phyloP scores from a whole-genome alignment of 2,329 filamentous ascomycete genomes.

The Fulvia fulva region DNA sequence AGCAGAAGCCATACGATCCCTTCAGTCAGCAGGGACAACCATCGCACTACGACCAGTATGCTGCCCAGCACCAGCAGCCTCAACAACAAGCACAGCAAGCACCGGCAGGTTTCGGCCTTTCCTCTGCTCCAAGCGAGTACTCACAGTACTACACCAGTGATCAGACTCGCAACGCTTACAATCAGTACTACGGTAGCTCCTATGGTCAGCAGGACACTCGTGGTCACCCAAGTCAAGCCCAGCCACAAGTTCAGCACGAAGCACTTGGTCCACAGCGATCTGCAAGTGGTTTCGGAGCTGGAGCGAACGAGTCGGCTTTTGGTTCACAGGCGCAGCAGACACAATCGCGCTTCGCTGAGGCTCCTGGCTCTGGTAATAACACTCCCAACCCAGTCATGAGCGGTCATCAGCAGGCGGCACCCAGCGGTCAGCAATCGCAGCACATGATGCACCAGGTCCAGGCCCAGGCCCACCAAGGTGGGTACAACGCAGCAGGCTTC shows the following conservation, averaged over 20 bases:
- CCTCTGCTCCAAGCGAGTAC: slow-evolving; percentile 73
- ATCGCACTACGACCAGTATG: slow-evolving; percentile 46
- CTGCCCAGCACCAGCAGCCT: slow-evolving; percentile 48
- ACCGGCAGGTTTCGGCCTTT: slow-evolving; percentile 62
- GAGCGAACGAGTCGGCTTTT: slow-evolving; percentile 56
- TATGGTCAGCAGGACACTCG: slow-evolving; percentile 49
- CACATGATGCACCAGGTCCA: slow-evolving; percentile 35
- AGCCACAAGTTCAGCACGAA: slow-evolving; percentile 60
- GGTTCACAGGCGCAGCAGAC: slow-evolving; percentile 52
- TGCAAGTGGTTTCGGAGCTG: slow-evolving; percentile 68
- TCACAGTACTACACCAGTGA: slow-evolving; percentile 81
- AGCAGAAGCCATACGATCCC: slow-evolving; percentile 82
- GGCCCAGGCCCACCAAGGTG: slow-evolving; percentile 36
- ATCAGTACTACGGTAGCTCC: slow-evolving; percentile 57
- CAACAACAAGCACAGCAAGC: slow-evolving; percentile 55
- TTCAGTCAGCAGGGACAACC: slow-evolving; percentile 70
- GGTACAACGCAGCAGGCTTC: slow-evolving; percentile 40
- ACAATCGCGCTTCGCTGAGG: slow-evolving; percentile 73
- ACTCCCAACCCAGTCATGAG: slow-evolving; percentile 76
- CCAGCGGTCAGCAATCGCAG: slow-evolving; percentile 41
- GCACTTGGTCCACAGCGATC: slow-evolving; percentile 66
- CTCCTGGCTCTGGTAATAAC: slow-evolving; percentile 81
- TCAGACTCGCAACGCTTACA: slow-evolving; percentile 68
- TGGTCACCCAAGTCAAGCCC: slow-evolving; percentile 34
- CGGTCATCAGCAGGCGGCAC: slow-evolving; percentile 47